Base-by-base conservation (phyloP, 2,329 filamentous ascomycete species). In the Aotearoamyces nothofagi region DNA sequence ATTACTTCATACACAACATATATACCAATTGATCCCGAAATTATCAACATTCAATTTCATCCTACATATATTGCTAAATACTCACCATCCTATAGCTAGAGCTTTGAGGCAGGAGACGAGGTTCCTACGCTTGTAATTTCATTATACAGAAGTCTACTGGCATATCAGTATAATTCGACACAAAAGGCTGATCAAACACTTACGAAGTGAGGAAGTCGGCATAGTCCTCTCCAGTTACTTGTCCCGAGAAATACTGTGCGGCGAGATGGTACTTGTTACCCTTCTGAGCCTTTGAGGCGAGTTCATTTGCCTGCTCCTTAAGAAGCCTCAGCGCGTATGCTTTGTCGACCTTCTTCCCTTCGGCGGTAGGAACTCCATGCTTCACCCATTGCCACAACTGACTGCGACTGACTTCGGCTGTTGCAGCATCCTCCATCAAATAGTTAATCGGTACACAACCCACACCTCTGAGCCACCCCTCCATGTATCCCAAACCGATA, bases 371-470 rank as follows among this genome's bases (percentile, higher is more conserved):
- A 35, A 87, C 61, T 39, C 67, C 66, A 51, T 77, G 71, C 47
- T 68, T 74, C 39, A 78, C 72, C 90, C 90, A 98, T 55, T 98
- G 90, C 87, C 87, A 93, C 25, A 98, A 68, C 63, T 98, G 90
- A 42, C 73, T 82, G 45, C 90, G 77, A 32, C 81, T 92, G 4
- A 98, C 90, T 56, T 98, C 90, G 27, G 90, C 90, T 1, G 90
- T 98, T 14, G 90, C 90, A 11, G 90, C 90, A 45, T 96, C 90
- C 61, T 98, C 90, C 87, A 96, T 96, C 32, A 96, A 66, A 54
- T 78, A 92, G 66, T 96, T 94, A 60, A 96, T 94, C 27, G 90
- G 90, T 30, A 96, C 86, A 47, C 90, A 98, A 33, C 90, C 90
- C 13, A 96, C 69, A 17, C 87, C 90, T 37, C 86, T 78, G 35